Percentiles rank a stretch among this genome's conserved stretches.
phyloP scores from a whole-genome alignment of 495 filamentous ascomycete genomes.

The Xanthoparmelia taractica region DNA sequence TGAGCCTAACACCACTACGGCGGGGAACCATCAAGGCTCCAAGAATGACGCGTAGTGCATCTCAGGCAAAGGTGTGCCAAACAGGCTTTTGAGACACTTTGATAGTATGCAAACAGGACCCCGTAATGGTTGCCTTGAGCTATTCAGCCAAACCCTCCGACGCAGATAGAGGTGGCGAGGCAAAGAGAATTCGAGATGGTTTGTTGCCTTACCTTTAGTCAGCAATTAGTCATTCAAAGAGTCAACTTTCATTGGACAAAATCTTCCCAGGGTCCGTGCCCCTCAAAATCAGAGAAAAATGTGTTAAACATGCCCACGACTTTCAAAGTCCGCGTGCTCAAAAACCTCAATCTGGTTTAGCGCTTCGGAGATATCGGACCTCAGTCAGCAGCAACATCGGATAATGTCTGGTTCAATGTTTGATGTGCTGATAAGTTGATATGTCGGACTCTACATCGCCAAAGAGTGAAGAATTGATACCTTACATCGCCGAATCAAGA shows the following conservation, averaged over 20 bases:
- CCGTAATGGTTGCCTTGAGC: neutral
- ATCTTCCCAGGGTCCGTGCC: too few species aligned
- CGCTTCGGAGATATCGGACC: too few species aligned
- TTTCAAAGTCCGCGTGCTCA: neutral
- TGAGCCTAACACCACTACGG: neutral
- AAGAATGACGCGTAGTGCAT: slow-evolving; percentile 1
- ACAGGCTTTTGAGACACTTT: too few species aligned
- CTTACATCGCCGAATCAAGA: too few species aligned
- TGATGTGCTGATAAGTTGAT: too few species aligned
- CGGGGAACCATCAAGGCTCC: slow-evolving; percentile 15
- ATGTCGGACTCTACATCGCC: too few species aligned
- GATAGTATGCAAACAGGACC: too few species aligned
- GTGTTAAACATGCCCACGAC: neutral
- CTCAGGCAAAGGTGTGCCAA: neutral
- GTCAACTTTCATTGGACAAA: neutral
- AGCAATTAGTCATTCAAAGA: neutral
- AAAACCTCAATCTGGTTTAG: neutral
- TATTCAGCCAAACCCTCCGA: too few species aligned
- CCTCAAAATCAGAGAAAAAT: too few species aligned
- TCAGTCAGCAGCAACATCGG: too few species aligned
- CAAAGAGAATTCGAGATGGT: neutral
- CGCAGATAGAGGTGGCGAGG: neutral
- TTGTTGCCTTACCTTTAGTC: neutral
- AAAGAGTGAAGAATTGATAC: too few species aligned
- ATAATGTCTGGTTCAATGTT: too few species aligned